phyloP scores from a whole-genome alignment of 1,139 yeast genomes.

The Entelexis paramagnoliae region DNA sequence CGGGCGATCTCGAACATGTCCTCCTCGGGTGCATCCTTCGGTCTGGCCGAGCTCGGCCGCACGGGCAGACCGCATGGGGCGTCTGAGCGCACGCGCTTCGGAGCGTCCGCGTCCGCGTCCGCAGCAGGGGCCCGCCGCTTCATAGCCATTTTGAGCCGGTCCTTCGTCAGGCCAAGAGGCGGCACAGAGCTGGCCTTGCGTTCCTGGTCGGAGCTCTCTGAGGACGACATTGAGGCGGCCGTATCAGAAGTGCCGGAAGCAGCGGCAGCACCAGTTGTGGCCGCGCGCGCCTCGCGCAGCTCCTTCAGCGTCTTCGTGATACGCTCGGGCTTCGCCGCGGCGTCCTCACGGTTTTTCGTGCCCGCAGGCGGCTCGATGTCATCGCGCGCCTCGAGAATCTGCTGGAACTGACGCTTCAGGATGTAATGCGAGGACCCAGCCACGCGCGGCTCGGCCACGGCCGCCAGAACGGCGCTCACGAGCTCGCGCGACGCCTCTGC shows the following conservation, averaged over 20 bases:
- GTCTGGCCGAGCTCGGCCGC: background rate
- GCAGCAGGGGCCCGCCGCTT: background rate
- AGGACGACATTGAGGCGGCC: background rate
- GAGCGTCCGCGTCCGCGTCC: background rate
- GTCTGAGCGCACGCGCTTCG: constrained; percentile 8
- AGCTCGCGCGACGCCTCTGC: constrained; percentile 29
- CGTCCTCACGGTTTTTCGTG: background rate
- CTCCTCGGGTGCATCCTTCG: constrained; percentile 17
- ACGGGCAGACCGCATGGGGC: background rate
- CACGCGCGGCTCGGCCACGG: constrained; percentile 15
- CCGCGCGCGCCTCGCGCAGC: constrained; percentile 2
- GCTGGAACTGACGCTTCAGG: constrained; percentile 26
- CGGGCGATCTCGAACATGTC: constrained; percentile 33
- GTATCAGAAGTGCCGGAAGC: background rate
- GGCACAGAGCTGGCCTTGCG: background rate
- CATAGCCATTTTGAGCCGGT: background rate
- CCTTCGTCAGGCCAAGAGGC: background rate
- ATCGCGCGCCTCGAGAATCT: background rate
- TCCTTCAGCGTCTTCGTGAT: constrained; percentile 3
- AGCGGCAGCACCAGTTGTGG: background rate
- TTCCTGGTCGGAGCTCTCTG: background rate
- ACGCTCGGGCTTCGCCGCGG: background rate
- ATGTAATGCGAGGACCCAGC: constrained; percentile 15
- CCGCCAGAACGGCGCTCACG: constrained; percentile 27
- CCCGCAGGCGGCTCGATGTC: background rate